Conservation (phyloP, 129 eudicot genomes). For the Centrapalus pauciflorus region DNA sequence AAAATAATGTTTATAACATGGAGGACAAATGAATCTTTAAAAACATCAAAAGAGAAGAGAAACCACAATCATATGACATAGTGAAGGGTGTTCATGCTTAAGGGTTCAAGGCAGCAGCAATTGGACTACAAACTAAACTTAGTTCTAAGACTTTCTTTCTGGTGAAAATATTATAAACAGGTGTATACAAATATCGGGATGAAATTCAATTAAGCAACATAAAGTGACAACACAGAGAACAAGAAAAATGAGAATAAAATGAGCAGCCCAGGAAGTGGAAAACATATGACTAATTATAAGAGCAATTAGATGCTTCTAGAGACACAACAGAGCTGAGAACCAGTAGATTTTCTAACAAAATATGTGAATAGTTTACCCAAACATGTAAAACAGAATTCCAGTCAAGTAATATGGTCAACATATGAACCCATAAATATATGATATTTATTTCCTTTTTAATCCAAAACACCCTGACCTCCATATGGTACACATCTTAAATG, state of each 20-base stretch:
- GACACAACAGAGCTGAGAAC: neutral
- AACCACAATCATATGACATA: neutral
- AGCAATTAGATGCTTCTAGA: neutral
- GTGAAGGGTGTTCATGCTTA: conserved; percentile 12
- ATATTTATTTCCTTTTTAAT: neutral
- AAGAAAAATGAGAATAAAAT: neutral
- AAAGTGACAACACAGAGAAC: neutral
- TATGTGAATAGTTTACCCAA: neutral
- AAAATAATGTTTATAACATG: neutral
- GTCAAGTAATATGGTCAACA: neutral
- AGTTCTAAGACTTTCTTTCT: neutral
- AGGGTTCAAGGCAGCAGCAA: neutral
- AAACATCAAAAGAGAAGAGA: neutral
- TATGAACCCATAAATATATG: neutral
- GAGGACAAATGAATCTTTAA: neutral
- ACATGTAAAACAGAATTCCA: neutral
- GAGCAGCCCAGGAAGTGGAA: neutral
- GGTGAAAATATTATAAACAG: neutral
- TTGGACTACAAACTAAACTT: neutral
- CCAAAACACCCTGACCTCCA: neutral
- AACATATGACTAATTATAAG: conserved; percentile 3
- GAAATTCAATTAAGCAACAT: neutral
- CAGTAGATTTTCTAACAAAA: neutral
- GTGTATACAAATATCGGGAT: neutral
- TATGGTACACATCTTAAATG: neutral